A percentile compares a stretch with the other conserved stretches of the same genome.
Conservation (phyloP, 768 basidiomycete species). For the Lyophyllum atratum region DNA sequence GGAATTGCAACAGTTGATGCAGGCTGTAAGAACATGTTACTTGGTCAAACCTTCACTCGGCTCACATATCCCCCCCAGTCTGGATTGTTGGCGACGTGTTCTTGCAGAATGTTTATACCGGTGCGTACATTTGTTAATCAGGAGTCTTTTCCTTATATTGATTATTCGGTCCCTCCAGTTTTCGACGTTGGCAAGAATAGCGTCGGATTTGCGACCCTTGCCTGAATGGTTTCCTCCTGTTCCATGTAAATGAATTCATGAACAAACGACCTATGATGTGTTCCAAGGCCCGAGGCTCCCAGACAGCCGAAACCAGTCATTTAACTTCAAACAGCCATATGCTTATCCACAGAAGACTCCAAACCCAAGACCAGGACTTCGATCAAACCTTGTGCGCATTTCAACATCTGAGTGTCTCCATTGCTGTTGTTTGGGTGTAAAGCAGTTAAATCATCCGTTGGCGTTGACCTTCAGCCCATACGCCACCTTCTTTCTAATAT, state of each 20-base stretch:
- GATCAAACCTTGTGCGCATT: too few relatives aligned
- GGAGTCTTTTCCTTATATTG: not conserved
- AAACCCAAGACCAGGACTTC: too few relatives aligned
- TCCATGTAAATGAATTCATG: not conserved
- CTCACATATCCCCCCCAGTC: slow-evolving; percentile 10
- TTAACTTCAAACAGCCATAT: not conserved
- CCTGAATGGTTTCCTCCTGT: slow-evolving; percentile 19
- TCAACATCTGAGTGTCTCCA: too few relatives aligned
- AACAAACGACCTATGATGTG: not conserved
- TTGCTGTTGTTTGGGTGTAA: too few relatives aligned
- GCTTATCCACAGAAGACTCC: not conserved
- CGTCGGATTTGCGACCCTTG: slow-evolving; percentile 48
- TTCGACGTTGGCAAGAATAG: slow-evolving; percentile 40
- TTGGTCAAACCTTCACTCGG: not conserved
- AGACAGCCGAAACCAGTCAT: not conserved
- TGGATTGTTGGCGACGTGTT: slow-evolving; percentile 48
- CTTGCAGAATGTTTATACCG: slow-evolving; percentile 46
- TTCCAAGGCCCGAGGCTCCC: not conserved
- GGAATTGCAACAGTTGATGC: slow-evolving; percentile 21
- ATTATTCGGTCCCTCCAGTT: slow-evolving; percentile 11
- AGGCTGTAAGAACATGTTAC: not conserved
- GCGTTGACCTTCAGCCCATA: too few relatives aligned
- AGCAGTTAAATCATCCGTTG: too few relatives aligned
- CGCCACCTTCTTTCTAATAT: too few relatives aligned
- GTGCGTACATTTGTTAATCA: slow-evolving; percentile 9